Conservation (phyloP, 192 early-diverging fungal genomes). For the Coemansia sp. region DNA sequence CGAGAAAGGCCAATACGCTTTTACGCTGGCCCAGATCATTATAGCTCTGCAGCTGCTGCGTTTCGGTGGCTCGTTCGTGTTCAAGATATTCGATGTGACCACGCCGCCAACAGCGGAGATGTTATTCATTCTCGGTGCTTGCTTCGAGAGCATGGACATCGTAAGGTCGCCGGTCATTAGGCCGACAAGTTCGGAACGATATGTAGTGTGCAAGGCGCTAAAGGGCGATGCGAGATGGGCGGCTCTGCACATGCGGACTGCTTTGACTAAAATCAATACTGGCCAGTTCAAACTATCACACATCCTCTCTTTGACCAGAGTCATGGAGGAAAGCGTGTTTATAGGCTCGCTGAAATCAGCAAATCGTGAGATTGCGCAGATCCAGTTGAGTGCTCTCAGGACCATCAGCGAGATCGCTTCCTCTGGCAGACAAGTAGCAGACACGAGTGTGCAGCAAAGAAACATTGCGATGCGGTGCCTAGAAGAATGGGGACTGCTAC, state of each 20-base stretch:
- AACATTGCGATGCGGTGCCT: neutral
- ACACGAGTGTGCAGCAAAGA: neutral
- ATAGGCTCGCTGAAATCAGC: slow-evolving; percentile 16
- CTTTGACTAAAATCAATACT: slow-evolving; percentile 25
- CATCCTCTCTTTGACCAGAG: slow-evolving; percentile 41
- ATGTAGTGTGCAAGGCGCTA: slow-evolving; percentile 32
- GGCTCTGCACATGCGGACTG: slow-evolving; percentile 20
- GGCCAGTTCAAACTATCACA: slow-evolving; percentile 35
- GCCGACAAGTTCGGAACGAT: slow-evolving; percentile 31
- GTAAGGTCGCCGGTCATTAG: slow-evolving; percentile 26
- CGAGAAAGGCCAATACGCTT: slow-evolving; percentile 32
- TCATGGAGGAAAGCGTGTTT: slow-evolving; percentile 29
- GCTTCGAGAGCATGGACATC: slow-evolving; percentile 42
- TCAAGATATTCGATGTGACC: slow-evolving; percentile 26
- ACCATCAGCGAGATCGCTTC: neutral
- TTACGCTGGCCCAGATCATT: slow-evolving; percentile 30
- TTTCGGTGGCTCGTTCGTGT: slow-evolving; percentile 37
- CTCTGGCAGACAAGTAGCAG: neutral
- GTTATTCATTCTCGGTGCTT: slow-evolving; percentile 30
- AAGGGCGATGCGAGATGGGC: slow-evolving; percentile 17
- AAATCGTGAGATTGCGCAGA: slow-evolving; percentile 16
- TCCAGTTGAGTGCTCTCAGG: slow-evolving; percentile 19
- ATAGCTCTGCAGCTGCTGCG: slow-evolving; percentile 30
- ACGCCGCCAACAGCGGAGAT: slow-evolving; percentile 45
- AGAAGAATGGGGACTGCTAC: neutral